phyloP scores from a whole-genome alignment of 2,329 filamentous ascomycete species.

The Phyllosticta citriasiana region DNA sequence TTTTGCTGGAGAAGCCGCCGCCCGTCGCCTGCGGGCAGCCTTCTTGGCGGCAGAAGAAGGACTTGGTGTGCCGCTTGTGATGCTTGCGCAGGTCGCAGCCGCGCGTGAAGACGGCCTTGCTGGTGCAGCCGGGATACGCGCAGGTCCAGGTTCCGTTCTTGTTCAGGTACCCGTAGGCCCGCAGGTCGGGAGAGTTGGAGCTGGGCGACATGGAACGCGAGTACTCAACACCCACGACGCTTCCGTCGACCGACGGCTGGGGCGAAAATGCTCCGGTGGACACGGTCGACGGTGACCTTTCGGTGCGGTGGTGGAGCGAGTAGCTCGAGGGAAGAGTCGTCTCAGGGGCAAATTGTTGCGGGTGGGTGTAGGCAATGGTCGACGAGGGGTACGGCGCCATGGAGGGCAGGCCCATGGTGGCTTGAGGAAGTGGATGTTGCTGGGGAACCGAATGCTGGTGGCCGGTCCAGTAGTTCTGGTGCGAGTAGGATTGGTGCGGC shows the following conservation, averaged over 20 bases:
- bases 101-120: conserved; percentile 46
- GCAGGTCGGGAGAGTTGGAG: conserved; percentile 25
- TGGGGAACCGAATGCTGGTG: conserved; percentile 3
- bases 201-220: conserved; percentile 31
- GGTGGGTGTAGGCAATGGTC: conserved; percentile 8
- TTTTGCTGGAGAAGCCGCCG: conserved; percentile 53
- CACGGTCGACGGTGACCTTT: conserved; percentile 4
- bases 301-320: conserved; percentile 1
- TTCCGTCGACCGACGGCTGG: conserved; percentile 9
- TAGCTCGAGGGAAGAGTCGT: conserved; percentile 9
- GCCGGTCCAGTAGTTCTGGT: conserved; percentile 8
- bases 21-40: conserved; percentile 47
- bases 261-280: conserved; percentile 8
- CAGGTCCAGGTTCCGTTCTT: conserved; percentile 47
- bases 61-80: conserved; percentile 52
- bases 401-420: conserved; percentile 3
- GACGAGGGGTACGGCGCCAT: conserved; percentile 6
- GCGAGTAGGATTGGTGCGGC: conserved; percentile 5
- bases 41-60: conserved; percentile 49
- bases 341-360: conserved; percentile 4
- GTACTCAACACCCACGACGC: conserved; percentile 9
- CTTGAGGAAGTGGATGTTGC: not conserved
- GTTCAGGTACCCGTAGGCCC: conserved; percentile 34
- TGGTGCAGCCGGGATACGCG: conserved; percentile 49
- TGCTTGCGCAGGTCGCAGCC: conserved; percentile 54